Evolutionary conservation across 805 yeast genomes (phyloP), one percentile per base, ranked within the genome.

Genomic region (Hanseniaspora occidentalis): DNA sequence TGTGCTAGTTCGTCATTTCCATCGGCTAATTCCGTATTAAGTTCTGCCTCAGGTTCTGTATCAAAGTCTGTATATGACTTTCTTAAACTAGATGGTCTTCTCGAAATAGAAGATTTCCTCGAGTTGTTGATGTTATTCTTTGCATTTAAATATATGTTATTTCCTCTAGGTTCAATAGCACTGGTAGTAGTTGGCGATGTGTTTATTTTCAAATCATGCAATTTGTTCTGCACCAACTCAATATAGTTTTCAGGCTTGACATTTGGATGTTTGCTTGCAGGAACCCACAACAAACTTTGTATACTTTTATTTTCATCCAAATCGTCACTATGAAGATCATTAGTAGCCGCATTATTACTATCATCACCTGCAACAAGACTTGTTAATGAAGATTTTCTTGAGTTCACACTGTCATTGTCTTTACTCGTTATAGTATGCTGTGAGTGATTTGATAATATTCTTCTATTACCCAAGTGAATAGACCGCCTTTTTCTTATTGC

Each of bases 231-330:
- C 35, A 82, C 77, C 53, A 80, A 81, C 47, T 70, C 71, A 47
- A 77, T 66, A 61, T 77, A 81, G 50, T 83, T 84, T 51, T 84
- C 94, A 2, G 97, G 97, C 20, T 94, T 88, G n/a, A 89, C 72
- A 51, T 83, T 89, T 1, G 97, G 97, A 57, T 92, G 98, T 29
- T 85, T 69, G 46, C 75, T 77, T 2, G 97, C 98, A 0, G 97
- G 97, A 1, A 92, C 96, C 98, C 98, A 89, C 40, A 89, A 64
- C 24, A 83, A 61, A 43, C 73, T 64, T 37, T 71, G 70, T 14
- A 71, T 61, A 40, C 61, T 65, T 20, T 50, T 45, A 17, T 47
- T 45, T 22, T 50, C 46, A 21, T 42, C 37, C 16, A 17, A 31
- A 36, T 49, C 50, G 7, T 52, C 53, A 35, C 45, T 45, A 7